Conservation (phyloP, 2,329 filamentous ascomycete genomes). For the Thelonectria olida region DNA sequence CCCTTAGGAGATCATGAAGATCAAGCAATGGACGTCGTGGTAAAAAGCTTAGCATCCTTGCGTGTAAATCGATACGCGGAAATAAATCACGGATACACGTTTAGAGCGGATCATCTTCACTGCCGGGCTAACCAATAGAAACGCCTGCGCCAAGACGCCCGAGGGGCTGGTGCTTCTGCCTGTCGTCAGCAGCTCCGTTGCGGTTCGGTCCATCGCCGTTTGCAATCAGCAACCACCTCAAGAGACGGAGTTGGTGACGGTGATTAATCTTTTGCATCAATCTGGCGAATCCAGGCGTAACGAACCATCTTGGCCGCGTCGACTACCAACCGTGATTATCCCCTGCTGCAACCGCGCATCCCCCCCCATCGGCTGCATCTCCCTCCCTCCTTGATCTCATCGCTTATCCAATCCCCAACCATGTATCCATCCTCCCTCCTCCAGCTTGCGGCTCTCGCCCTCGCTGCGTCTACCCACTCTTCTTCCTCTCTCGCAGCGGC, state of each 20-base stretch:
- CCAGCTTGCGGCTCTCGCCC: constrained; percentile 44
- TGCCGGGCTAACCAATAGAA: neutral
- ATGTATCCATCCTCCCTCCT: constrained; percentile 33
- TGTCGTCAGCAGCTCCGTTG: neutral
- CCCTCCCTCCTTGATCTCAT: neutral
- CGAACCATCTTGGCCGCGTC: neutral
- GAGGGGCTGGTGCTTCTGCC: neutral
- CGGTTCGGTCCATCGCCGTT: neutral
- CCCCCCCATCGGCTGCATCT: neutral
- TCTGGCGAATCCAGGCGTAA: neutral
- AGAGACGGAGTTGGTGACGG: neutral
- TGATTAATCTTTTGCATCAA: neutral
- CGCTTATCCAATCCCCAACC: neutral
- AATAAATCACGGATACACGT: neutral
- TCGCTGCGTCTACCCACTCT: constrained; percentile 36
- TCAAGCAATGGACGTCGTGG: neutral
- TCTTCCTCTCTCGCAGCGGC: constrained; percentile 26
- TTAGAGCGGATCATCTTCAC: neutral
- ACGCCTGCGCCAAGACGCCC: neutral
- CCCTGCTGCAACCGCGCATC: neutral
- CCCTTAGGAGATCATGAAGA: too few species aligned
- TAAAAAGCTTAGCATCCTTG: neutral
- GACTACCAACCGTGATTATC: neutral
- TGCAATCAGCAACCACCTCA: neutral
- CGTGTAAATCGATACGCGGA: neutral